These are phyloP conservation scores for Tricholoma saponaceum DNA, from an alignment of 768 basidiomycete genomes.

Conservation along the genomic window DNA sequence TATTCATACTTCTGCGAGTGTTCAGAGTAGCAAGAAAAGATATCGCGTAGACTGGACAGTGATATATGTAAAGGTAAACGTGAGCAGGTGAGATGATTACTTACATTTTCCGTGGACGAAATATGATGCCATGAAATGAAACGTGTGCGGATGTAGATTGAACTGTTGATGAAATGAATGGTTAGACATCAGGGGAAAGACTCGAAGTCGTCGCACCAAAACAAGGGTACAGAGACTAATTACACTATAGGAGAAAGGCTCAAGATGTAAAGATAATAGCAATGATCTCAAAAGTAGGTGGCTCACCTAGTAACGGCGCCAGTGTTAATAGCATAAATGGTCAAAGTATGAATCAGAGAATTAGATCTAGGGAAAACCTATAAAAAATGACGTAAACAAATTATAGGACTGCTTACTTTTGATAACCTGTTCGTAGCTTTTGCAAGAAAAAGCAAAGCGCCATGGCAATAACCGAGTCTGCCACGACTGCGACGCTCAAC, in stretches of 20 bases:
- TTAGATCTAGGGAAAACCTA: constrained; percentile 36
- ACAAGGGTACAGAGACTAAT: background rate
- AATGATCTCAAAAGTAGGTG: background rate
- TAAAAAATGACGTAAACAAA: background rate
- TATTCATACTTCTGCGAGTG: constrained; percentile 41
- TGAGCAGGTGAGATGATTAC: background rate
- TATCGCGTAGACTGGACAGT: constrained; percentile 32
- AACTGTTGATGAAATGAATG: background rate
- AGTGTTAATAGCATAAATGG: constrained; percentile 59
- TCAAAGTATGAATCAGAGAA: constrained; percentile 50
- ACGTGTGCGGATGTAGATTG: background rate
- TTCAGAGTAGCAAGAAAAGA: constrained; percentile 46
- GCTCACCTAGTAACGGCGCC: constrained; percentile 53
- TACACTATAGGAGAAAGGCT: background rate
- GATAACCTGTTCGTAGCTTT: constrained; percentile 46
- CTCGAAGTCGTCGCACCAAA: background rate
- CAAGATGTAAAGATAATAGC: background rate
- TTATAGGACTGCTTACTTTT: constrained; percentile 19
- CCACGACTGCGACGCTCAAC: constrained; percentile 43
- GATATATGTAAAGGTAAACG: background rate
- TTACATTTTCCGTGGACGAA: background rate
- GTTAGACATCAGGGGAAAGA: background rate
- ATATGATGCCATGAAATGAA: constrained; percentile 1
- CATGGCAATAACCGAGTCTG: constrained; percentile 48
- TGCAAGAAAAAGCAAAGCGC: constrained; percentile 54